These are phyloP conservation scores for Fomitopsis pinicola DNA, from an alignment of 1,284 basidiomycete species.

Conservation along the genomic window DNA sequence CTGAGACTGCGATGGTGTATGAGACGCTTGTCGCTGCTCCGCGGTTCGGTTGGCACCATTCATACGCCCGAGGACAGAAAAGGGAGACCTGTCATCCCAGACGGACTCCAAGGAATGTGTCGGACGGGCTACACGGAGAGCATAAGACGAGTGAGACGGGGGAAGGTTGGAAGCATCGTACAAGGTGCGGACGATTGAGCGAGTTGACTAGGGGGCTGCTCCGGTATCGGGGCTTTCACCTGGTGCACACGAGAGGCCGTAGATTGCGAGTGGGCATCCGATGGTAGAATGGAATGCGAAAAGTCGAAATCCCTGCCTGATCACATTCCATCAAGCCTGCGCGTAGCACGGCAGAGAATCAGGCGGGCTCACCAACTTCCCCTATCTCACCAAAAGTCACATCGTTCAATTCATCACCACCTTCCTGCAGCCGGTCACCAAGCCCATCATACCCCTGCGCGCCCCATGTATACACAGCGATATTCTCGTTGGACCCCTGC, in stretches of 20 bases:
- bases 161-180: slow-evolving; percentile 26
- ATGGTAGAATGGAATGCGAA: slow-evolving; percentile 41
- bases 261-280: slow-evolving; percentile 15
- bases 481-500: slow-evolving; percentile 59
- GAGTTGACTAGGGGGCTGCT: slow-evolving; percentile 12
- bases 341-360: not conserved
- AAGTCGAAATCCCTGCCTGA: slow-evolving; percentile 95
- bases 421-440: slow-evolving; percentile 83
- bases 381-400: slow-evolving; percentile 87
- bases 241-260: slow-evolving; percentile 7
- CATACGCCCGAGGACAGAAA: slow-evolving; percentile 58
- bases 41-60: slow-evolving; percentile 42
- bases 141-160: slow-evolving; percentile 29
- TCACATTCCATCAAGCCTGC: not conserved
- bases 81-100: slow-evolving; percentile 77
- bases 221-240: slow-evolving; percentile 3
- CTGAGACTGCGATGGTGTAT: slow-evolving; percentile 18
- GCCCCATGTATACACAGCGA: slow-evolving; percentile 86
- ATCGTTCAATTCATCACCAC: slow-evolving; percentile 88
- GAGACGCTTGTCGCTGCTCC: not conserved
- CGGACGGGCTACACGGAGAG: slow-evolving; percentile 30
- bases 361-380: slow-evolving; percentile 55
- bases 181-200: slow-evolving; percentile 23
- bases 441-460: slow-evolving; percentile 89
- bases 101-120: slow-evolving; percentile 61